A percentile compares a stretch with the other conserved stretches of the same genome.
Evolutionary conservation across 257 asterid genomes (phyloP).

Genomic region (Vinca minor): DNA sequence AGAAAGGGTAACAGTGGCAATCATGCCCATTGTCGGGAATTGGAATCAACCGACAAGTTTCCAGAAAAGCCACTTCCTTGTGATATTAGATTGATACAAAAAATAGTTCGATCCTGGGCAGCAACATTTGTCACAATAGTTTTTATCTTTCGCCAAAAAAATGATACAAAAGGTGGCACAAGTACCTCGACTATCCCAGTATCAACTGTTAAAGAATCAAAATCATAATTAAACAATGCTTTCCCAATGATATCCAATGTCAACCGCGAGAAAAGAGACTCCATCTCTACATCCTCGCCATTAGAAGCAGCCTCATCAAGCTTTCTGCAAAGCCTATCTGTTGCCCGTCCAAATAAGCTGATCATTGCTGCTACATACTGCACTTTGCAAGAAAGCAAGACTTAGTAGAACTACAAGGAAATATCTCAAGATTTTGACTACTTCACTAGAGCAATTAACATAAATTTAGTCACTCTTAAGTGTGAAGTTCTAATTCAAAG

Average conservation of each 20-base stretch:
- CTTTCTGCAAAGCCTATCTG: constrained; percentile 71
- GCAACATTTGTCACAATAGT: too few relatives aligned
- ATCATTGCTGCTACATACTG: constrained; percentile 95
- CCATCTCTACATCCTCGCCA: constrained; percentile 96
- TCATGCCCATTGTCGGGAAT: background rate
- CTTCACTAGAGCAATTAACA: background rate
- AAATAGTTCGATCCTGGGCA: too few relatives aligned
- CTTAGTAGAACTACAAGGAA: constrained; percentile 2
- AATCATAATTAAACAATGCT: constrained; percentile 94
- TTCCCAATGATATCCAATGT: constrained; percentile 92
- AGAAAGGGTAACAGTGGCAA: background rate
- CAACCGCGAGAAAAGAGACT: constrained; percentile 92
- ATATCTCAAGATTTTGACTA: constrained; percentile 13
- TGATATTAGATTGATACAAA: too few relatives aligned
- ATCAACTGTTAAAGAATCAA: constrained; percentile 79
- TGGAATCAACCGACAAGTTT: background rate
- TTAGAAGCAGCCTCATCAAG: constrained; percentile 89
- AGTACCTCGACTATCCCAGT: constrained; percentile 88
- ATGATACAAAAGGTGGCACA: constrained; percentile 8
- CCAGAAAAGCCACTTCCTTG: background rate
- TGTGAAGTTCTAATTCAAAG: background rate
- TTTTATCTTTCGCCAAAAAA: too few relatives aligned
- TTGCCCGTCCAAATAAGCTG: constrained; percentile 76
- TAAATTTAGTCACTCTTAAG: background rate
- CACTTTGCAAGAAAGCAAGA: constrained; percentile 14